Percentiles rank a stretch among this genome's conserved stretches.
These are phyloP conservation scores for Scutellaria galericulata DNA, from an alignment of 257 asterid species.

Conservation along the genomic window DNA sequence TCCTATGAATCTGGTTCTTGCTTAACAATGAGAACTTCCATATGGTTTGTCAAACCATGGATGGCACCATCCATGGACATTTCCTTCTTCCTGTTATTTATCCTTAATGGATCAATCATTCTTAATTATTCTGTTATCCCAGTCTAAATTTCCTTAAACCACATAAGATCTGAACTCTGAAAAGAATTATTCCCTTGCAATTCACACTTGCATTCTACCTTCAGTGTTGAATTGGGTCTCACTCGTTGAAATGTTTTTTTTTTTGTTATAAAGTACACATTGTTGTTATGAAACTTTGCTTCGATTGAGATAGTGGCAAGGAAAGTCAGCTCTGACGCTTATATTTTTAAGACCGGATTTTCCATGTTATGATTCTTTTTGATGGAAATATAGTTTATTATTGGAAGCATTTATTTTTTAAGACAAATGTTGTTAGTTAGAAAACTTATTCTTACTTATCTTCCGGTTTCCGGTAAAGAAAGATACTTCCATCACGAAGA, in stretches of 20 bases:
- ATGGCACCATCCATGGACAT: background rate
- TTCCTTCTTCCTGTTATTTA: constrained; percentile 7
- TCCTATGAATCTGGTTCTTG: constrained; percentile 1
- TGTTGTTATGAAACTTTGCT: background rate
- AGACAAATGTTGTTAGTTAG: background rate
- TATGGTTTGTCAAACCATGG: constrained; percentile 6
- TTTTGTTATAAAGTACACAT: constrained; percentile 1
- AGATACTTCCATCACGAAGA: constrained; percentile 4
- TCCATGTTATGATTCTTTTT: background rate
- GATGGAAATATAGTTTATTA: background rate
- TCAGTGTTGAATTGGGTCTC: constrained; percentile 11
- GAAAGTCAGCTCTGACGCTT: constrained; percentile 6
- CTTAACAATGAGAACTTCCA: background rate
- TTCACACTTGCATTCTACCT: constrained; percentile 13
- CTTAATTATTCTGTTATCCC: constrained; percentile 18
- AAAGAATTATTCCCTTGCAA: constrained; percentile 16
- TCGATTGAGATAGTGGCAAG: constrained; percentile 17
- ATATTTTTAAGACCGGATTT: background rate
- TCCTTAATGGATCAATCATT: constrained; percentile 10
- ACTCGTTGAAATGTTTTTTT: background rate
- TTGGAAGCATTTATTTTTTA: background rate
- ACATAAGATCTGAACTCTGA: background rate
- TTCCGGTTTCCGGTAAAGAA: background rate
- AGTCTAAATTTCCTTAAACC: constrained; percentile 7
- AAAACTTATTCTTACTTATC: background rate